Percentiles rank a stretch among this genome's conserved stretches.
These are phyloP conservation scores for Fusarium nygamai DNA, from an alignment of 2,329 filamentous ascomycete species.

Conservation along the genomic window DNA sequence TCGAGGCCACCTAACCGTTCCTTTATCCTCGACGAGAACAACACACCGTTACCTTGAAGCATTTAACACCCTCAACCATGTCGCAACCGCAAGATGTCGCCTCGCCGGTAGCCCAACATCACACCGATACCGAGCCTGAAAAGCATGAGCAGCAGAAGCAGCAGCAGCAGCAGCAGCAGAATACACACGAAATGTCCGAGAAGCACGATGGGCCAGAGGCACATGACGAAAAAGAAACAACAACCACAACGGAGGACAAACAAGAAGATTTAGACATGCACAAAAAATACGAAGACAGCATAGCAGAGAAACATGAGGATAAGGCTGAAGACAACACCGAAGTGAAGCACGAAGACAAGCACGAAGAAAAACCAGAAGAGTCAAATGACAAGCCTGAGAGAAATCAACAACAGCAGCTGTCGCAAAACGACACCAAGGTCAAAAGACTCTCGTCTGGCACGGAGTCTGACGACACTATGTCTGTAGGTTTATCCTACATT, in stretches of 20 bases:
- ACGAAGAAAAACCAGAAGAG: background rate
- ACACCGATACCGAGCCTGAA: slow-evolving; percentile 12
- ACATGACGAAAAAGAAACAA: slow-evolving; percentile 7
- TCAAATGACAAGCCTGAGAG: slow-evolving; percentile 1
- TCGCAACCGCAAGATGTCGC: slow-evolving; percentile 47
- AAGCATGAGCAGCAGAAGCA: slow-evolving; percentile 14
- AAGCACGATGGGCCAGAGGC: background rate
- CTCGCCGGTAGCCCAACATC: slow-evolving; percentile 35
- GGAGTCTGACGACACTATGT: slow-evolving; percentile 45
- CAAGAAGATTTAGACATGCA: slow-evolving; percentile 6
- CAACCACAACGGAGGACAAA: slow-evolving; percentile 6
- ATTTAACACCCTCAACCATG: slow-evolving; percentile 41
- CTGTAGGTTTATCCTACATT: slow-evolving; percentile 40
- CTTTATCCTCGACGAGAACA: slow-evolving; percentile 22
- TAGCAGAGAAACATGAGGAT: slow-evolving; percentile 5
- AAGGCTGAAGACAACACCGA: background rate
- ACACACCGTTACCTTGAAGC: background rate
- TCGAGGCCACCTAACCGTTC: slow-evolving; percentile 33
- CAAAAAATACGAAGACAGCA: background rate
- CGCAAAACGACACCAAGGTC: slow-evolving; percentile 34
- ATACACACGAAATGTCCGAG: background rate
- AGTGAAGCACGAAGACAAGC: background rate
- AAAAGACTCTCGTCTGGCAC: slow-evolving; percentile 46
- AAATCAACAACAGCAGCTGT: slow-evolving; percentile 23
- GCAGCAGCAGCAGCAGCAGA: slow-evolving; percentile 4